Evolutionary conservation across 2,329 filamentous ascomycete genomes (phyloP), one percentile per base, ranked within the genome.

Genomic region (Trichoderma brevicompactum): DNA sequence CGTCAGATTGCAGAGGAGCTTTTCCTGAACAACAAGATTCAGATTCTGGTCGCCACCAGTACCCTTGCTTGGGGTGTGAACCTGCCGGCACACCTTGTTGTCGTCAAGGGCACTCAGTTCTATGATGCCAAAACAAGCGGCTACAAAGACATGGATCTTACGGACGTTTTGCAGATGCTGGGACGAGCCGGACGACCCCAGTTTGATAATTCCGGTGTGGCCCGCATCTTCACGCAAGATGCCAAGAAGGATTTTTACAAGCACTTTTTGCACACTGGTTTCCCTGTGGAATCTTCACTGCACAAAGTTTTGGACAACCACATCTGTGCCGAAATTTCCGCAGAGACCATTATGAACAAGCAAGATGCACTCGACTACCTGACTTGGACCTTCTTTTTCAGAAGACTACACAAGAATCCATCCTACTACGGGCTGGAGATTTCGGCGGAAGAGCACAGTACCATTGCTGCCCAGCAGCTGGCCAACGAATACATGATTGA

Each of bases 381-480:
- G 61, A 99, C 95, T 0, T 99, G 96, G 95, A 99, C 96, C 0
- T 99, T 99, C 82, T 99, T 99, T 85, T 99, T 99, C 85, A 88
- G 96, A 2, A 86, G 95, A 10, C 81, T 99, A 44, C 95, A 99
- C 81, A 99, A 99, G 82, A 99, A 99, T 72, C 95, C 95, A 1
- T 96, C 94, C 0, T 99, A 97, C 79, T 99, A 99, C 72, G 96
- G 96, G 0, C 87, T 99, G 0, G 91, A 97, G 74, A 95, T 99
- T 50, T 92, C 92, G 0, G 90, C 92, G 0, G 94, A 97, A 71
- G 93, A 97, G 71, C 93, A 97, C 78, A 96, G 93, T 75, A 94
- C 90, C 8, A 88, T 93, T 36, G 85, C 87, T 7, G 94, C 96
- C 0, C 94, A 97, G 75, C 86, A 92, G 69, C 83, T 92, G 66